Conservation (phyloP, 768 basidiomycete genomes). For the Kwoniella dendrophila region DNA sequence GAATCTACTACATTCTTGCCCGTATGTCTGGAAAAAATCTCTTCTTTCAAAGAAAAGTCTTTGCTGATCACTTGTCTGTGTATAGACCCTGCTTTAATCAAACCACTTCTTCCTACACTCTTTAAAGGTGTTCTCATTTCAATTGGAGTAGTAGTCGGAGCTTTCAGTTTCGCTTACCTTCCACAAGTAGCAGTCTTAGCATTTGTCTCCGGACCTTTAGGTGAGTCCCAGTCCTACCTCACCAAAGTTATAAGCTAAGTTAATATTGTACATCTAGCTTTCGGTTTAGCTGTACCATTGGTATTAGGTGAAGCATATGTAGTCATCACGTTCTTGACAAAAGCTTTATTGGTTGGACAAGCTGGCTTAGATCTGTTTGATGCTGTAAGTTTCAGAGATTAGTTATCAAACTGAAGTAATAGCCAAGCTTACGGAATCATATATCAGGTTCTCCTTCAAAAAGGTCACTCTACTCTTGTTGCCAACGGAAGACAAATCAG, state of each 20-base stretch:
- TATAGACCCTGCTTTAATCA: constrained; percentile 36
- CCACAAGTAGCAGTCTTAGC: constrained; percentile 70
- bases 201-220: constrained; percentile 67
- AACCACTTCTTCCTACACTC: constrained; percentile 49
- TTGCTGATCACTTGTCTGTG: background rate
- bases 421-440: background rate
- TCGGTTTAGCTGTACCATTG: constrained; percentile 62
- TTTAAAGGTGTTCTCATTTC: constrained; percentile 47
- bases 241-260: too few species aligned
- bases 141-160: constrained; percentile 43
- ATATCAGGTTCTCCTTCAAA: constrained; percentile 56
- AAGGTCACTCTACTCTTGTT: constrained; percentile 59
- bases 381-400: constrained; percentile 58
- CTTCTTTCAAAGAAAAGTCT: background rate
- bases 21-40: constrained; percentile 30
- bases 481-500: constrained; percentile 57
- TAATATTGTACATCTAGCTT: constrained; percentile 49
- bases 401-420: too few species aligned
- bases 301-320: constrained; percentile 60
- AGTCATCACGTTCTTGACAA: constrained; percentile 60
- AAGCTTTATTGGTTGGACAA: constrained; percentile 60
- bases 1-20: constrained; percentile 47
- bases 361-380: constrained; percentile 61
- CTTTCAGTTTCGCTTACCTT: constrained; percentile 63
- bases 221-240: constrained; percentile 41